A percentile compares a stretch with the other conserved stretches of the same genome.
These are phyloP conservation scores for Volvariella volvacea DNA, from an alignment of 1,284 basidiomycete species.

Conservation along the genomic window DNA sequence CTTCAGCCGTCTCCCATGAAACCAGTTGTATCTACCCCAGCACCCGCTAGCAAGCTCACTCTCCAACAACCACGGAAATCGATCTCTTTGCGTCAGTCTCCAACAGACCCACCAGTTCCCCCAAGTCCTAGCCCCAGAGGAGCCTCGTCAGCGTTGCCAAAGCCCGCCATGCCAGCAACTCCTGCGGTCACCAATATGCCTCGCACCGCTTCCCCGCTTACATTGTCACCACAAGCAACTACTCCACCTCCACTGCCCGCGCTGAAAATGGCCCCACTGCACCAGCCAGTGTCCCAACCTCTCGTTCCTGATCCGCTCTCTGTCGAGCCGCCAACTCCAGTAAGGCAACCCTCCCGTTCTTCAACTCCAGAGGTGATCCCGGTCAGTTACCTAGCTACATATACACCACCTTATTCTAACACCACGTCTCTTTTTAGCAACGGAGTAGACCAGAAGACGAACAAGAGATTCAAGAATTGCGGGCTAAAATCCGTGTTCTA, in stretches of 20 bases:
- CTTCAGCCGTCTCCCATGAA: slow-evolving; percentile 32
- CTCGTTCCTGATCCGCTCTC: slow-evolving; percentile 6
- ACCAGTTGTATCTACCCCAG: slow-evolving; percentile 13
- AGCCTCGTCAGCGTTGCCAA: slow-evolving; percentile 15
- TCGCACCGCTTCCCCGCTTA: slow-evolving; percentile 31
- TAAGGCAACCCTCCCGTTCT: not conserved
- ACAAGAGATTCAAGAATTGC: slow-evolving; percentile 72
- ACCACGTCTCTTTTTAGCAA: slow-evolving; percentile 3
- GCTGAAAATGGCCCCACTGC: slow-evolving; percentile 2
- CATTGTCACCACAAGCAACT: slow-evolving; percentile 21
- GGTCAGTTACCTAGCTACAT: slow-evolving; percentile 2
- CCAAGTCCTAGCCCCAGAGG: slow-evolving; percentile 15
- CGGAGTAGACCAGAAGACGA: slow-evolving; percentile 32
- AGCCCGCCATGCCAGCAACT: slow-evolving; percentile 3
- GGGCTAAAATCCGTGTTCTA: slow-evolving; percentile 77
- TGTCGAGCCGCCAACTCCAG: slow-evolving; percentile 3
- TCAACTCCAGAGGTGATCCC: slow-evolving; percentile 3
- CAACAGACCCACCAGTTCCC: slow-evolving; percentile 16
- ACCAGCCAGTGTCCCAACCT: slow-evolving; percentile 4
- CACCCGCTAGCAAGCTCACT: slow-evolving; percentile 17
- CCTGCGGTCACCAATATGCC: slow-evolving; percentile 11
- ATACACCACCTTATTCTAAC: slow-evolving; percentile 10
- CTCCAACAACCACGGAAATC: slow-evolving; percentile 30
- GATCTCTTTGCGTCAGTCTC: slow-evolving; percentile 24
- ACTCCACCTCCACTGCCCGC: slow-evolving; percentile 24